Evolutionary conservation across 2,329 filamentous ascomycete species (phyloP), one percentile per base, ranked within the genome.

Genomic region (Cladophialophora psammophila): DNA sequence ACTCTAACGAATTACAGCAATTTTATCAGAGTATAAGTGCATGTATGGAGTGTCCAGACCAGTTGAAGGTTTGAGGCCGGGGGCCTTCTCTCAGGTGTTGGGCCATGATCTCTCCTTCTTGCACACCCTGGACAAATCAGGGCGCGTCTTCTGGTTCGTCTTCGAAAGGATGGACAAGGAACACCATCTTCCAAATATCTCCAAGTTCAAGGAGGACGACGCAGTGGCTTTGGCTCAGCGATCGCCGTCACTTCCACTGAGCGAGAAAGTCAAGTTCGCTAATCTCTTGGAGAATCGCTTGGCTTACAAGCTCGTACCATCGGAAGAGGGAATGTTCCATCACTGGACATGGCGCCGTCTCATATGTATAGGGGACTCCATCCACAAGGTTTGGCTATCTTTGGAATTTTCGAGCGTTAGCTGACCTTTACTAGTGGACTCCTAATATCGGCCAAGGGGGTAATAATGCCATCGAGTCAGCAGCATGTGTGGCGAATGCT

Each of bases 381-480:
- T 74, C 15, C 73, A 75, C 65, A 76, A 76, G 68, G 73, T 75
- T 20, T 15, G 52, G 3, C 26, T n/a, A 5, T n/a, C 32, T 8
- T 34, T 34, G 12, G 7, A 35, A 9, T 36, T 34, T 26, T 34
- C 26, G 18, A 56, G 4, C 7, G 32, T 9, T 26, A 64, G 36
- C 61, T 64, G 42, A 64, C 34, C 26, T 20, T 12, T 32, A 32
- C 35, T 26, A 57, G 55, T 60, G 40, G 75, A 77, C 76, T 7
- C 74, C 75, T 1, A 79, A 78, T 42, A 60, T 73, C 15, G 80
- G 79, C 8, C 79, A 80, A 71, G 80, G 80, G 0, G 80, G 77
- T 15, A 82, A 81, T 67, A 74, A 72, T n/a, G 78, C 79, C 1
- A 79, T 81, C 15, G 80, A 82, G 68, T 75, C 75, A 60, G 78